Base-by-base conservation (phyloP, 768 basidiomycete genomes). In the Saitozyma sp. region DNA sequence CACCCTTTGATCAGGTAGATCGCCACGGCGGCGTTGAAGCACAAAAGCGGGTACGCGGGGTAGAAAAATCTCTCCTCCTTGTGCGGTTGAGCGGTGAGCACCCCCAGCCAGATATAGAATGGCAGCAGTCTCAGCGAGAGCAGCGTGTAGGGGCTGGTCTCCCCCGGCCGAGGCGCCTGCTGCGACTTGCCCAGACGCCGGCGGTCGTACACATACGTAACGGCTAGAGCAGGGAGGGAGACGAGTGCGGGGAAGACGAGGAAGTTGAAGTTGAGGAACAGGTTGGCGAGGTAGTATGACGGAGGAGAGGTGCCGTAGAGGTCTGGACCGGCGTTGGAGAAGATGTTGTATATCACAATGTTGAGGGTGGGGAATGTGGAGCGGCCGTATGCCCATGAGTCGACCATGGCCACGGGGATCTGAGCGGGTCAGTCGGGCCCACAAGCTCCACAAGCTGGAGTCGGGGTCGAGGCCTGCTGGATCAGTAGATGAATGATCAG, bases 51-150 rank as follows among this genome's bases (percentile, higher is more conserved):
- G 77, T 95, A 98, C 2, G 86, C 88, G 0, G 96, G 95, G 79
- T 88, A 98, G 87, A 97, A 89, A 82, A 99, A 99, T n/a, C 96
- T 84, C 76, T 99, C 96, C 80, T 99, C 96, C 81, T 99, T 99
- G 80, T 99, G 96, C 1, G 89, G 82, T 80, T 98, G 95, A 3
- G 83, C 68, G 5, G 86, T 87, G 67, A 99, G 81, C 64, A 96
- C 88, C 1, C 80, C 84, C 51, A 88, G 71, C 95, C 96, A 98
- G n/a, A 97, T 67, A 80, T 98, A 97, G 64, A 95, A 82, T 0
- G 92, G 92, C n/a, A 84, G 78, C n/a, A 98, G 82, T 43, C 93
- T 85, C 58, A 95, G 78, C 5, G 84, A 84, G 51, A 98, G 81
- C 50, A 91, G 78, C 1, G 85, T 88, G 71, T 88, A 92, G 0